Evolutionary conservation across 2,329 filamentous ascomycete genomes (phyloP).

Genomic region (Epichloe sp.): DNA sequence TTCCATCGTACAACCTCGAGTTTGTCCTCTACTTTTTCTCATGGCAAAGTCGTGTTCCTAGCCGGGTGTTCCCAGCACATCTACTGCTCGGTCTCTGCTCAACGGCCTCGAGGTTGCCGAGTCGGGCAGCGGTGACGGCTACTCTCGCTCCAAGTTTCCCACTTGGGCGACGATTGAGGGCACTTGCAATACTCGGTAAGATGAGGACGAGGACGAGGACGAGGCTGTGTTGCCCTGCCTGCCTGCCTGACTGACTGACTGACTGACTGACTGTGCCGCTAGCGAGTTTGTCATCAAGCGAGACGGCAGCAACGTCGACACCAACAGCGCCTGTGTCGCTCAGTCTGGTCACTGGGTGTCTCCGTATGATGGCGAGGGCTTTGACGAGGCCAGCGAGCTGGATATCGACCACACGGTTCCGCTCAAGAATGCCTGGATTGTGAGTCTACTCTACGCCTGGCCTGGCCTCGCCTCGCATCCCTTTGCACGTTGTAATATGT

Average conservation of each 20-base stretch:
- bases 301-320: slow-evolving; percentile 52
- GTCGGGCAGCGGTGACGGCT: slow-evolving; percentile 39
- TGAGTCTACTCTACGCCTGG: slow-evolving; percentile 19
- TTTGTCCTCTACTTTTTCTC: neutral
- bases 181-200: slow-evolving; percentile 52
- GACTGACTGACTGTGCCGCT: neutral
- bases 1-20: too few relatives aligned
- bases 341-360: slow-evolving; percentile 56
- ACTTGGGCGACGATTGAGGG: slow-evolving; percentile 56
- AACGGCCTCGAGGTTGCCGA: slow-evolving; percentile 43
- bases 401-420: slow-evolving; percentile 81
- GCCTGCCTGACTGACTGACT: too few relatives aligned
- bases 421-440: slow-evolving; percentile 67
- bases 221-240: neutral
- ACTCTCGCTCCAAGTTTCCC: slow-evolving; percentile 56
- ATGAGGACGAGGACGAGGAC: too few relatives aligned
- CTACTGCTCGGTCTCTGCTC: slow-evolving; percentile 45
- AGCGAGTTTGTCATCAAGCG: slow-evolving; percentile 59
- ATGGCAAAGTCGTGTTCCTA: slow-evolving; percentile 10
- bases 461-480: neutral
- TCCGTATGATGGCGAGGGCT: slow-evolving; percentile 61
- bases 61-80: slow-evolving; percentile 49
- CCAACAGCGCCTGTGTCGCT: slow-evolving; percentile 45
- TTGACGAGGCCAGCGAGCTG: slow-evolving; percentile 54
- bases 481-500: neutral